Evolutionary conservation across 192 early-diverging fungal species (phyloP).

Genomic region (Podila verticillata): DNA sequence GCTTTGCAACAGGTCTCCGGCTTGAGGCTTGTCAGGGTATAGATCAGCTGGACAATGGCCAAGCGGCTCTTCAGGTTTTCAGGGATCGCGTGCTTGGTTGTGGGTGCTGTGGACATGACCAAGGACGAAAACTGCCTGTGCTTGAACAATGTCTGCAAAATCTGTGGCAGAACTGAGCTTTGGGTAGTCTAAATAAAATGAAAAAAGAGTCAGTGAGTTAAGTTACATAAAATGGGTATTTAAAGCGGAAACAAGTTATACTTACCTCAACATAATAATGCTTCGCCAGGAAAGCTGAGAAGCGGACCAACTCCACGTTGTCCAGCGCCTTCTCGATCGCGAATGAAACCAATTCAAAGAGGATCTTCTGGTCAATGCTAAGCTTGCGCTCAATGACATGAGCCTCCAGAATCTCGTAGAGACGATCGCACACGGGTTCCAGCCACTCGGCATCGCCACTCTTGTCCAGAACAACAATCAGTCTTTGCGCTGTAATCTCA

Average conservation of each 20-base stretch:
- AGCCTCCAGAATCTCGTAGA: conserved; percentile 26
- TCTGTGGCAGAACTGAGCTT: conserved; percentile 45
- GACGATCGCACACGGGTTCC: conserved; percentile 32
- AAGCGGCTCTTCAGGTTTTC: conserved; percentile 49
- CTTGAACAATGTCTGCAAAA: conserved; percentile 54
- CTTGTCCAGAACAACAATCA: conserved; percentile 30
- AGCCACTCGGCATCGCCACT: conserved; percentile 44
- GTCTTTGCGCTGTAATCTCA: conserved; percentile 22
- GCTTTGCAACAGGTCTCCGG: conserved; percentile 60
- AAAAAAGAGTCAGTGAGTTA: not conserved
- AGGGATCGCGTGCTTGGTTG: conserved; percentile 25
- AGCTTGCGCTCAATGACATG: conserved; percentile 41
- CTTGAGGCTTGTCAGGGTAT: conserved; percentile 58
- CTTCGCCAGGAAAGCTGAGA: conserved; percentile 48
- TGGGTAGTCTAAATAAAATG: conserved; percentile 26
- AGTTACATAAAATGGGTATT: not conserved
- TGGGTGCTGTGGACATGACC: conserved; percentile 44
- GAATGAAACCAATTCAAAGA: conserved; percentile 48
- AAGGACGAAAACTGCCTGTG: conserved; percentile 49
- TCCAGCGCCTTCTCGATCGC: conserved; percentile 49
- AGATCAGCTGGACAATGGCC: conserved; percentile 60
- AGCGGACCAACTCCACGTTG: conserved; percentile 52
- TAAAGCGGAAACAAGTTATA: not conserved
- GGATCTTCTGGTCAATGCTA: conserved; percentile 40
- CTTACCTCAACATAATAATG: conserved; percentile 51